phyloP scores from a whole-genome alignment of 371 early-diverging fungal species.

The Circinella umbellata region DNA sequence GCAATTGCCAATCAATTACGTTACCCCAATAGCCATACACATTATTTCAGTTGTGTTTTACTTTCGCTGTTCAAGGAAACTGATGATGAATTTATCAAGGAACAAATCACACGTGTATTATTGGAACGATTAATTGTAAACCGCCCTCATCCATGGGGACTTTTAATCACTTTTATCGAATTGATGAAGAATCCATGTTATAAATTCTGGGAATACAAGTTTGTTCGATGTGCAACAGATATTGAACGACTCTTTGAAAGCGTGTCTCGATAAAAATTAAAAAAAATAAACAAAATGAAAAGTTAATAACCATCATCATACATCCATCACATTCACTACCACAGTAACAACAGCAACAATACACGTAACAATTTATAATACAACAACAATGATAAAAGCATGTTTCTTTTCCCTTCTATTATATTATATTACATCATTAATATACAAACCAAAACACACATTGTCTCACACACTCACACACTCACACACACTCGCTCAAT shows the following conservation, averaged over 20 bases:
- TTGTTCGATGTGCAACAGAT: constrained; percentile 73
- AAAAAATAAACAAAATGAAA: too few species aligned
- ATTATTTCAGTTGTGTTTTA: constrained; percentile 85
- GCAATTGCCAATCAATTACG: constrained; percentile 96
- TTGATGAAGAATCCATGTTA: constrained; percentile 90
- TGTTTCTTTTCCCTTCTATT: too few species aligned
- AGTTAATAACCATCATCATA: too few species aligned
- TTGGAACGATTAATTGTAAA: constrained; percentile 95
- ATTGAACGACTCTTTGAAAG: constrained; percentile 75
- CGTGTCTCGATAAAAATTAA: constrained; percentile 56
- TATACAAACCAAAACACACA: too few species aligned
- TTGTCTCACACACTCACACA: too few species aligned
- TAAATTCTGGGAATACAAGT: constrained; percentile 85
- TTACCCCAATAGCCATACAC: constrained; percentile 96
- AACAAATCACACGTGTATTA: constrained; percentile 93
- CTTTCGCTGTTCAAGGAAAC: constrained; percentile 86
- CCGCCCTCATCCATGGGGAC: constrained; percentile 98
- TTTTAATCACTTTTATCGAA: constrained; percentile 95
- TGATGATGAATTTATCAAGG: constrained; percentile 83
- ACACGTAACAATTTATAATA: too few species aligned
- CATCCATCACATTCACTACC: too few species aligned
- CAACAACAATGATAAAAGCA: too few species aligned
- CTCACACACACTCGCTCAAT: too few species aligned
- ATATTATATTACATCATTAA: too few species aligned
- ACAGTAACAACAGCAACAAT: neutral